phyloP scores from a whole-genome alignment of 371 early-diverging fungal species.

The Mortierella sp. region DNA sequence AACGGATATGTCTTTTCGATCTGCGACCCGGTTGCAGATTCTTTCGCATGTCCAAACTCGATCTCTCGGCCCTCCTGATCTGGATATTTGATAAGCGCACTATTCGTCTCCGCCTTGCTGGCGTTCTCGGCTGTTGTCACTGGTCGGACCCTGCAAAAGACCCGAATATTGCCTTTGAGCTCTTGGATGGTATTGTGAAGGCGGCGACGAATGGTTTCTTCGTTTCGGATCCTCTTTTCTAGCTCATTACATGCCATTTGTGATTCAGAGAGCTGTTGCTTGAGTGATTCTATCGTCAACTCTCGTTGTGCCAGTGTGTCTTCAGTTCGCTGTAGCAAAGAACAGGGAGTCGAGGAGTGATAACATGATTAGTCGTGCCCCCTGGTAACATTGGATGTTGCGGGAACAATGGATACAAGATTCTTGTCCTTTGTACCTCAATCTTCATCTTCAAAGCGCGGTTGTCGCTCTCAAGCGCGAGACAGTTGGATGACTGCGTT shows the following conservation, averaged over 20 bases:
- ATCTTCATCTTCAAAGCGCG: constrained; percentile 57
- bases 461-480: constrained; percentile 60
- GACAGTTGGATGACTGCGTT: constrained; percentile 58
- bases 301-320: constrained; percentile 57
- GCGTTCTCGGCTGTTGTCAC: constrained; percentile 37
- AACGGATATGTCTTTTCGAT: constrained; percentile 74
- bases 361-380: too few species aligned
- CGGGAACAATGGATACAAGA: neutral
- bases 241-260: constrained; percentile 56
- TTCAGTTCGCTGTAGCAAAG: constrained; percentile 55
- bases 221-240: constrained; percentile 75
- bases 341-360: neutral
- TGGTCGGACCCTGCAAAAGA: constrained; percentile 97
- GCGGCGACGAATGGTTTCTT: constrained; percentile 81
- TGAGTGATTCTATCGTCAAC: constrained; percentile 60
- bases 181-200: constrained; percentile 96
- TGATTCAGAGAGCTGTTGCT: constrained; percentile 53
- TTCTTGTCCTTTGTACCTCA: constrained; percentile 50
- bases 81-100: constrained; percentile 54
- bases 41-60: constrained; percentile 59
- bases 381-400: too few species aligned
- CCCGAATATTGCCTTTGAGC: constrained; percentile 97
- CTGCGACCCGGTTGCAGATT: constrained; percentile 44
- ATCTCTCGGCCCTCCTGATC: constrained; percentile 64
- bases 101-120: constrained; percentile 16